Conservation (phyloP, 495 filamentous ascomycete species). For the Aspergillus olivimuriae region DNA sequence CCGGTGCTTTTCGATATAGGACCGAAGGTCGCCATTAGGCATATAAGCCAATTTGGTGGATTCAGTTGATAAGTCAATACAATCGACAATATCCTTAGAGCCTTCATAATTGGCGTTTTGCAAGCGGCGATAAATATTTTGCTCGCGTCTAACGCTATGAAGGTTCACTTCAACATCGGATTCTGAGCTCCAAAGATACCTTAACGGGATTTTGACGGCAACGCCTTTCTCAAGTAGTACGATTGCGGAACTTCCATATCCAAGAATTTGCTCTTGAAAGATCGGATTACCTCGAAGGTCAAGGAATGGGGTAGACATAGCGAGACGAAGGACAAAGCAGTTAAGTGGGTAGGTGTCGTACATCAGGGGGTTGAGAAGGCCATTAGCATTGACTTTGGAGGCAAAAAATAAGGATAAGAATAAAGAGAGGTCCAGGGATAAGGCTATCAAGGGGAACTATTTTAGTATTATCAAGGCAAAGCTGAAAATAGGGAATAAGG, state of each 20-base stretch:
- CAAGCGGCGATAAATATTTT: slow-evolving; percentile 21
- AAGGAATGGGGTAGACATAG: slow-evolving; percentile 10
- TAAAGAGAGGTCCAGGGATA: too few species aligned
- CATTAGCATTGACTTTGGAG: too few species aligned
- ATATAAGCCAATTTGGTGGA: slow-evolving; percentile 20
- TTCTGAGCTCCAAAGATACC: slow-evolving; percentile 16
- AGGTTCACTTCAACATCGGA: slow-evolving; percentile 16
- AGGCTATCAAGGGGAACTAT: too few species aligned
- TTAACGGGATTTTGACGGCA: slow-evolving; percentile 17
- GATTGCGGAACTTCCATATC: slow-evolving; percentile 14
- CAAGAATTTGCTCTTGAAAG: slow-evolving; percentile 12
- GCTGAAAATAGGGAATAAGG: too few species aligned
- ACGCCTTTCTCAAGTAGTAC: slow-evolving; percentile 15
- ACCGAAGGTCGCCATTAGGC: slow-evolving; percentile 21
- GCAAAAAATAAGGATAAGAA: too few species aligned
- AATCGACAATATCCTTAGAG: slow-evolving; percentile 13
- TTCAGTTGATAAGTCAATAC: slow-evolving; percentile 11
- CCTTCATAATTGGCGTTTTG: slow-evolving; percentile 8
- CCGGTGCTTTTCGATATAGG: slow-evolving; percentile 13
- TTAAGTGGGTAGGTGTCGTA: too few species aligned
- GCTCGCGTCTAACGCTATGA: slow-evolving; percentile 16
- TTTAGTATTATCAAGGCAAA: too few species aligned
- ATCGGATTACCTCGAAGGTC: slow-evolving; percentile 13
- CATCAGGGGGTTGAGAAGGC: too few species aligned
- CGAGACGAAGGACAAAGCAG: too few species aligned